Conservation (phyloP, 306 rosid genomes). For the Lagenaria siceraria region DNA sequence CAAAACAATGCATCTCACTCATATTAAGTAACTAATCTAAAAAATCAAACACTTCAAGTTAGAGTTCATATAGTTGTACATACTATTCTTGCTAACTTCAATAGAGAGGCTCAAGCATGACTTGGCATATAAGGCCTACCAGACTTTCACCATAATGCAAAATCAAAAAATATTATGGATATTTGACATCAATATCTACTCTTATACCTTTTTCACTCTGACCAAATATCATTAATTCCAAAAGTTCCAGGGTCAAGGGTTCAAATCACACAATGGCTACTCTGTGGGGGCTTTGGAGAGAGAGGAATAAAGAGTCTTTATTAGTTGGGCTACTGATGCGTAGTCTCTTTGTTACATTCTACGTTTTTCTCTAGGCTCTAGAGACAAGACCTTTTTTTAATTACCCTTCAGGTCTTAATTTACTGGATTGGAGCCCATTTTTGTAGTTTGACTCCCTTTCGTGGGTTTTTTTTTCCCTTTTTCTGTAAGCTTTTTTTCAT, state of each 20-base stretch:
- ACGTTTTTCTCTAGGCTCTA: too few relatives aligned
- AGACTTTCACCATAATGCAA: too few relatives aligned
- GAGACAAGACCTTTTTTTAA: too few relatives aligned
- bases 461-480: too few relatives aligned
- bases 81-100: neutral
- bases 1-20: neutral
- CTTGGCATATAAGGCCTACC: neutral
- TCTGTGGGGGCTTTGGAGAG: neutral
- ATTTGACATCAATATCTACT: neutral
- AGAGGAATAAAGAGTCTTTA: neutral
- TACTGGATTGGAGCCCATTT: neutral
- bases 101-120: neutral
- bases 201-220: too few relatives aligned
- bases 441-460: neutral
- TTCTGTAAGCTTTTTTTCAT: neutral
- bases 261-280: neutral
- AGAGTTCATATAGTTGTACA: neutral
- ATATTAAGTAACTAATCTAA: neutral
- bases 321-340: neutral
- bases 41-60: neutral
- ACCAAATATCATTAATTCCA: too few relatives aligned
- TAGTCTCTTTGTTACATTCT: neutral
- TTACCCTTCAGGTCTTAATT: neutral
- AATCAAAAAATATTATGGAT: neutral
- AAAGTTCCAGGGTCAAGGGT: too few relatives aligned